Conservation (phyloP, 257 asterid species). For the Gardenia jasminoides region DNA sequence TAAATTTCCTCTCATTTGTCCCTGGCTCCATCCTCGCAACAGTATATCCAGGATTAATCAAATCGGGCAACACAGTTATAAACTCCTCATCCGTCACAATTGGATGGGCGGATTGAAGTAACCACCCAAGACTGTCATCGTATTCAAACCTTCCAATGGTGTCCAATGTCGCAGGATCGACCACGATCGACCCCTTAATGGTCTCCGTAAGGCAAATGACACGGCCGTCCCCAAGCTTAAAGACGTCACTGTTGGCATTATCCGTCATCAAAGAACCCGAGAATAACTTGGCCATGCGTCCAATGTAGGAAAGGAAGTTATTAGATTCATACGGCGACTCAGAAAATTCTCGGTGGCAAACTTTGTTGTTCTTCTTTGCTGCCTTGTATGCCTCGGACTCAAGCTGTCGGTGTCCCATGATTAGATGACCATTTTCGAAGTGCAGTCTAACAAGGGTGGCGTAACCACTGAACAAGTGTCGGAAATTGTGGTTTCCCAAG, state of each 20-base stretch:
- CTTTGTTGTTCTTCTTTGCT: slow-evolving; percentile 59
- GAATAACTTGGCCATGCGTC: slow-evolving; percentile 75
- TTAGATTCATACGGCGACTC: slow-evolving; percentile 67
- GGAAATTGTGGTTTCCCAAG: slow-evolving; percentile 78
- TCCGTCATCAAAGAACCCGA: slow-evolving; percentile 91
- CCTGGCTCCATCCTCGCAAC: slow-evolving; percentile 81
- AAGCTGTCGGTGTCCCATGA: slow-evolving; percentile 84
- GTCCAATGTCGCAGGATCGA: slow-evolving; percentile 68
- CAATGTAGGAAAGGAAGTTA: slow-evolving; percentile 65
- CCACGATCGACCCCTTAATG: slow-evolving; percentile 66
- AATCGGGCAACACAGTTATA: slow-evolving; percentile 70
- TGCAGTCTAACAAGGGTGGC: slow-evolving; percentile 88
- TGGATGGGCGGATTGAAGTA: slow-evolving; percentile 95
- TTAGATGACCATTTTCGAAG: slow-evolving; percentile 54
- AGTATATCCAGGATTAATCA: slow-evolving; percentile 69
- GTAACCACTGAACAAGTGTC: slow-evolving; percentile 96
- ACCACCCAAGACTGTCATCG: slow-evolving; percentile 62
- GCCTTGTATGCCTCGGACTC: slow-evolving; percentile 89
- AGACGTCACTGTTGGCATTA: slow-evolving; percentile 92
- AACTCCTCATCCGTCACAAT: slow-evolving; percentile 73
- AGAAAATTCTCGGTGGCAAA: slow-evolving; percentile 82
- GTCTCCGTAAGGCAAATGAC: slow-evolving; percentile 94
- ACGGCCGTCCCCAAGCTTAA: slow-evolving; percentile 76
- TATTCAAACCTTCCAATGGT: slow-evolving; percentile 65
- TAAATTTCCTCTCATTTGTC: slow-evolving; percentile 63